These are phyloP conservation scores for Botryotinia calthae DNA, from an alignment of 2,329 filamentous ascomycete genomes.

Conservation along the genomic window DNA sequence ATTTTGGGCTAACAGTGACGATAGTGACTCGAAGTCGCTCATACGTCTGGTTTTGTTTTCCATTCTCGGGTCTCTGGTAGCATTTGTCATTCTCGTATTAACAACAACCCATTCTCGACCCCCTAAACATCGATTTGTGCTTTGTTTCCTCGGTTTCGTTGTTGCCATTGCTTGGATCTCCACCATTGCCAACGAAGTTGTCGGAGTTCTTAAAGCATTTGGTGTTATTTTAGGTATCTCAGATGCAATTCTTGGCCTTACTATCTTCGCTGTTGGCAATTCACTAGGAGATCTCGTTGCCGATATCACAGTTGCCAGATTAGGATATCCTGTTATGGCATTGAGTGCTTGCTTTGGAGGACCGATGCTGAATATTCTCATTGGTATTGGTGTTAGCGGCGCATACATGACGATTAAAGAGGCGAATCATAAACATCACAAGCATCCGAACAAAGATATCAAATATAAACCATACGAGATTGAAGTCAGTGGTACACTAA, in stretches of 20 bases:
- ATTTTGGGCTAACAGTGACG: slow-evolving; percentile 65
- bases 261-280: slow-evolving; percentile 95
- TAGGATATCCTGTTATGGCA: slow-evolving; percentile 97
- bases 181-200: slow-evolving; percentile 91
- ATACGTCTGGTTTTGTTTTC: slow-evolving; percentile 59
- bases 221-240: slow-evolving; percentile 91
- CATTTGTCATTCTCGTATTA: slow-evolving; percentile 64
- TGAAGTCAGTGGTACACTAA: slow-evolving; percentile 76
- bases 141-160: slow-evolving; percentile 86
- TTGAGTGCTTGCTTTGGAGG: slow-evolving; percentile 94
- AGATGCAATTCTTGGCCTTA: slow-evolving; percentile 90
- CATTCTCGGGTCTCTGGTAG: slow-evolving; percentile 64
- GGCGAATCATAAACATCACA: slow-evolving; percentile 62
- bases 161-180: slow-evolving; percentile 96
- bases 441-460: slow-evolving; percentile 63
- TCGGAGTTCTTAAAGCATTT: slow-evolving; percentile 88
- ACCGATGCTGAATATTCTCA: slow-evolving; percentile 93
- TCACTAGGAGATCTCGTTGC: slow-evolving; percentile 91
- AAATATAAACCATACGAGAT: slow-evolving; percentile 77
- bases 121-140: slow-evolving; percentile 70
- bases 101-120: slow-evolving; percentile 66
- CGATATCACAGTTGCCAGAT: slow-evolving; percentile 86
- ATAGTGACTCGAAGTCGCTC: slow-evolving; percentile 56
- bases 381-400: slow-evolving; percentile 90
- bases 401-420: slow-evolving; percentile 79